These are phyloP conservation scores for Globisporangium megalacanthum DNA, from an alignment of 352 stramenopile genomes.

Conservation along the genomic window DNA sequence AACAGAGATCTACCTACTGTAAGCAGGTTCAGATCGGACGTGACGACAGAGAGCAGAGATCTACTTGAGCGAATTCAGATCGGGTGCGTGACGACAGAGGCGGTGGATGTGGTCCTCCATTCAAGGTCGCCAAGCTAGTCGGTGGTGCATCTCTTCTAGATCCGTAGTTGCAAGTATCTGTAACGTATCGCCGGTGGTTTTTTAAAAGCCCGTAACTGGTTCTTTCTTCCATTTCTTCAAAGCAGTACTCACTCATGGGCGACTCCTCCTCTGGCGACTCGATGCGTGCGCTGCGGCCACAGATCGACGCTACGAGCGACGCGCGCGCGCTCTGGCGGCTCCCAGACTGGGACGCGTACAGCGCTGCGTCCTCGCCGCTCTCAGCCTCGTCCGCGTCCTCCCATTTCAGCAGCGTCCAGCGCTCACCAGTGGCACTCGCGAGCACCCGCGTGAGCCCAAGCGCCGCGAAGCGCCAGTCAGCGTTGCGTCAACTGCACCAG, in stretches of 20 bases:
- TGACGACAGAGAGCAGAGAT: no score
- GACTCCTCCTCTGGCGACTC: background rate
- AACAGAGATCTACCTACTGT: no score
- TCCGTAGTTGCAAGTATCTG: no score
- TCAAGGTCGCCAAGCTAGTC: no score
- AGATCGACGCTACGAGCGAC: background rate
- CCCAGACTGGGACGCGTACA: slow-evolving; percentile 53
- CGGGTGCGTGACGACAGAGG: no score
- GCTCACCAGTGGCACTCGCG: slow-evolving; percentile 9
- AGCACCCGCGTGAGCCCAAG: background rate
- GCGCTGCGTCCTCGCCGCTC: slow-evolving; percentile 13
- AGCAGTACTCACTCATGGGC: background rate
- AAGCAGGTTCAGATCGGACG: no score
- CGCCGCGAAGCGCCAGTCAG: slow-evolving; percentile 6
- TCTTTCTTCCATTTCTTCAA: no score
- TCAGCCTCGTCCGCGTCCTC: background rate
- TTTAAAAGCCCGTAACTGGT: no score
- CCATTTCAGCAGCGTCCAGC: background rate
- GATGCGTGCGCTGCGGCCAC: slow-evolving; percentile 12
- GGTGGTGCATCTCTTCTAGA: no score
- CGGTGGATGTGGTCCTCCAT: no score
- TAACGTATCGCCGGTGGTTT: no score
- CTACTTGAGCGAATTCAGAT: no score
- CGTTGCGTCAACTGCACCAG: slow-evolving; percentile 10
- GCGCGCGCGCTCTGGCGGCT: slow-evolving; percentile 26